Evolutionary conservation across 176 grass and related monocot species (phyloP), one percentile per base, ranked within the genome.

Genomic region (Thalia dealbata): DNA sequence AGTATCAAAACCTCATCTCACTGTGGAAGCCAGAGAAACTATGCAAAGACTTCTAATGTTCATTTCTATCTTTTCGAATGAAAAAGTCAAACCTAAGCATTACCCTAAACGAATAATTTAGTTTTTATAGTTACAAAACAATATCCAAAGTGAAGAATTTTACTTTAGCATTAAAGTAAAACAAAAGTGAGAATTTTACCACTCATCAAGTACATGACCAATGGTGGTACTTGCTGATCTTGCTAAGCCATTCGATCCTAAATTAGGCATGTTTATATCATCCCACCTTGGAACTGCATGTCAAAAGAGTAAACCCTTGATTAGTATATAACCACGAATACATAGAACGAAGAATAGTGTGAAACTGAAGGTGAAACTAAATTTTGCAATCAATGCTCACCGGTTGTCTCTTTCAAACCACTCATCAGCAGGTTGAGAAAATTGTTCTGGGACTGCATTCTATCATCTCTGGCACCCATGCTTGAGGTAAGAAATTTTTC

Each of bases 161-260:
- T n/a, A n/a, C n/a, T n/a, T n/a, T n/a, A n/a, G n/a, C n/a, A n/a
- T n/a, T n/a, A n/a, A n/a, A n/a, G n/a, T n/a, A n/a, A n/a, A n/a
- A n/a, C n/a, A n/a, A n/a, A n/a, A n/a, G n/a, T n/a, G n/a, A 74
- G 50, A 32, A 55, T 35, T 41, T 82, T 79, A 96, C 92, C 86
- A 79, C 61, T 91, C 74, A 81, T 96, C 81, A 46, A 84, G 72
- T 61, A 96, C 84, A 61, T 91, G 91, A 35, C 86, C 92, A 72
- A 96, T 87, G 71, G 78, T 84, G 14, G 55, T 82, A 41, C 69
- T 61, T 42, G 64, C 81, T 6, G 62, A 66, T 75, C 41, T 50
- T 14, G 61, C 64, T 18, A 32, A 14, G 44, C 76, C 61, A 50
- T 13, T 28, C 27, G 42, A 48, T 70, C 75, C 73, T 1, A 52